Evolutionary conservation across 345 rosid genomes (phyloP), one percentile per base, ranked within the genome.

Genomic region (Eucalyptus grandis): DNA sequence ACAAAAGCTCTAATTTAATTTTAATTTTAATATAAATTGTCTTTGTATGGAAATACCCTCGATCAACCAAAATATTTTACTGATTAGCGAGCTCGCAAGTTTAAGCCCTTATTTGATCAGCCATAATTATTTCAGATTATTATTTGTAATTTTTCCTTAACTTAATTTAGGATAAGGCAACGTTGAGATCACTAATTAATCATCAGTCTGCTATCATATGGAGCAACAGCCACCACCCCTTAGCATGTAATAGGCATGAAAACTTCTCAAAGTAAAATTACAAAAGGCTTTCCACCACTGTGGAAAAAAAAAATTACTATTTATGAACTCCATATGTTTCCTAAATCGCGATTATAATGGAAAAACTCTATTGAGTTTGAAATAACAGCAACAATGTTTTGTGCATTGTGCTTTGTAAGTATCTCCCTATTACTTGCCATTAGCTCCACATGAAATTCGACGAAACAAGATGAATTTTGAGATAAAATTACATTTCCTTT

Each of bases 61-160:
- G 0, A 51, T 51, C 4, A 17, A 1, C 56, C 2, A 51, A 51
- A 51, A 17, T 51, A 51, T 51, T 51, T 51, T 51, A 8, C 9
- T 0, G 0, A 51, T 21, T 51, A 17, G 56, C 0, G 0, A 51
- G 56, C 9, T 51, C 1, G 1, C 22, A 7, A 51, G 1, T 9
- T 51, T 51, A 51, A 51, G 9, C 56, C 22, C 2, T 3, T 17
- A 51, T 16, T 51, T 17, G 56, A 51, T 17, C 0, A 3, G 9
- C 1, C 4, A 17, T 51, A 51, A 51, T 21, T 51, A 17, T 51
- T 50, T 17, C 0, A 3, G 0, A 0, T 17, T 3, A 51, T 51
- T 51, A 51, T 51, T 51, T 51, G 22, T 51, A 51, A 51, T 51
- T 51, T 51, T 51, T 51, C 4, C 54, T 51, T 17, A 54, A 54